phyloP scores from a whole-genome alignment of 2,329 filamentous ascomycete genomes.

The Alternaria ventricosa region DNA sequence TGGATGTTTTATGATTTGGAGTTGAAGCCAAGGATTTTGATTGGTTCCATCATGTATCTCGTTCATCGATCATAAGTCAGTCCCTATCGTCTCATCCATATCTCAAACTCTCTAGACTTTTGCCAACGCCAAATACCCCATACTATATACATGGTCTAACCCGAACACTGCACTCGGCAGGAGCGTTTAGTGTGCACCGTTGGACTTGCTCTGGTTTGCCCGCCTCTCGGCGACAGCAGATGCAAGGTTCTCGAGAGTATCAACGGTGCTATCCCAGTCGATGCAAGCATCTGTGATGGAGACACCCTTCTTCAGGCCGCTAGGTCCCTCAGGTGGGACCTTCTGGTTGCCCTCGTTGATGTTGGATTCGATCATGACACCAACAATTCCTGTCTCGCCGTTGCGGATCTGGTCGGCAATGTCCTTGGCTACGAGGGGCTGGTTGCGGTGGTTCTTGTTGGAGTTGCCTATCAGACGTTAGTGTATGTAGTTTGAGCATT shows the following conservation, averaged over 20 bases:
- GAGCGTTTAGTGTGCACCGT: slow-evolving; percentile 19
- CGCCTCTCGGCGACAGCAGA: slow-evolving; percentile 81
- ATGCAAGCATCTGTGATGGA: slow-evolving; percentile 98
- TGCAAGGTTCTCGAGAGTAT: slow-evolving; percentile 83
- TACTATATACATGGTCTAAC: slow-evolving; percentile 15
- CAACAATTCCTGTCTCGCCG: slow-evolving; percentile 87
- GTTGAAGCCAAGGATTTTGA: not conserved
- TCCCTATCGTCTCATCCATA: not conserved
- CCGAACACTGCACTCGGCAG: not conserved
- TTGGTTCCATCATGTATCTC: not conserved
- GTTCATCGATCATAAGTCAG: not conserved
- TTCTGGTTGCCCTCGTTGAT: slow-evolving; percentile 84
- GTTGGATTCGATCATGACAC: slow-evolving; percentile 99
- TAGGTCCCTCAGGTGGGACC: slow-evolving; percentile 80
- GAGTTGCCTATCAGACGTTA: slow-evolving; percentile 75
- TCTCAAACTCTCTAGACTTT: not conserved
- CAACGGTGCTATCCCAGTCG: slow-evolving; percentile 84
- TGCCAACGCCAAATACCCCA: not conserved
- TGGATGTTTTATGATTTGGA: not conserved
- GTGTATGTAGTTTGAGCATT: not conserved
- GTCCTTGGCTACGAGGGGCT: slow-evolving; percentile 86
- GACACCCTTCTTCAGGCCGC: slow-evolving; percentile 82
- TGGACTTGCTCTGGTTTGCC: slow-evolving; percentile 47
- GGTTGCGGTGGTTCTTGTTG: slow-evolving; percentile 95
- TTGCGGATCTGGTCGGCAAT: slow-evolving; percentile 85